These are phyloP conservation scores for Trypethelium eluteriae DNA, from an alignment of 495 filamentous ascomycete genomes.

Conservation along the genomic window DNA sequence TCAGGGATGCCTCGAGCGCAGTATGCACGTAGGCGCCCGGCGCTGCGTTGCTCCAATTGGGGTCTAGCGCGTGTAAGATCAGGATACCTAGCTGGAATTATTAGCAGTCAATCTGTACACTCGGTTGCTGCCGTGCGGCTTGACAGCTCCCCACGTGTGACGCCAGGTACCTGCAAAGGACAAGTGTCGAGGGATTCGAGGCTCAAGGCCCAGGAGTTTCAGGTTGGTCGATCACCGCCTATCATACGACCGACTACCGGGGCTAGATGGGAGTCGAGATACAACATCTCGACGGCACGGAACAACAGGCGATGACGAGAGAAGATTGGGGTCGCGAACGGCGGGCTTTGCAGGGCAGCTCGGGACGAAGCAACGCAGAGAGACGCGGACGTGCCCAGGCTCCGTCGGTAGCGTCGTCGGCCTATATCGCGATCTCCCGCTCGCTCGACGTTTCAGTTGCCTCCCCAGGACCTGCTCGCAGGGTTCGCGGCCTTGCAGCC, in stretches of 20 bases:
- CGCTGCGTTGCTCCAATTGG: background rate
- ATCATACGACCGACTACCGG: background rate
- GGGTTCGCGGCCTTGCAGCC: conserved; percentile 5
- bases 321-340: conserved; percentile 7
- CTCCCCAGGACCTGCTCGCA: conserved; percentile 6
- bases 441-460: conserved; percentile 11
- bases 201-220: conserved; percentile 9
- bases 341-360: background rate
- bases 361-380: conserved; percentile 8
- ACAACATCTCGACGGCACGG: background rate
- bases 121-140: conserved; percentile 12
- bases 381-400: background rate
- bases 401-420: background rate
- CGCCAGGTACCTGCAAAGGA: conserved; percentile 4
- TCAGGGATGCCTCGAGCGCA: background rate
- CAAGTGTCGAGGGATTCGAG: conserved; percentile 11
- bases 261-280: background rate
- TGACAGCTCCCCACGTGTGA: conserved; percentile 12
- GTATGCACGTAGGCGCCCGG: conserved; percentile 6
- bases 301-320: conserved; percentile 7
- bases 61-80: conserved; percentile 4
- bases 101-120: conserved; percentile 5
- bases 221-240: conserved; percentile 12
- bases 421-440: conserved; percentile 10
- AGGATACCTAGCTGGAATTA: background rate